These are phyloP conservation scores for Lecanoromycetidae sp. DNA, from an alignment of 2,329 filamentous ascomycete species.

Conservation along the genomic window DNA sequence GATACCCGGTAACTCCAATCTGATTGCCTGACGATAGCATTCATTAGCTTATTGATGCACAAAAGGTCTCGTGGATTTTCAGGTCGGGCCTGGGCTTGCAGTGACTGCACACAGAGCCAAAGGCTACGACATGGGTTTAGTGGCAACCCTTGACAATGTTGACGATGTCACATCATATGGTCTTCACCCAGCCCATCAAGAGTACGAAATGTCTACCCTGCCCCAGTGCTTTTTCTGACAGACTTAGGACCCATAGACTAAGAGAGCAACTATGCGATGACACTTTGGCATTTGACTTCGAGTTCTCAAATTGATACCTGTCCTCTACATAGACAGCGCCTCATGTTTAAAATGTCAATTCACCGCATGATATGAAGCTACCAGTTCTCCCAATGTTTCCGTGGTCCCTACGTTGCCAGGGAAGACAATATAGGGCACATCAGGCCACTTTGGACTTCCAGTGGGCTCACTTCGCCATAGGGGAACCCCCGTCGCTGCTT, in stretches of 20 bases:
- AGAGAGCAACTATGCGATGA: not conserved
- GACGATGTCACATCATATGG: slow-evolving; percentile 34
- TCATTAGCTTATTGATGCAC: not conserved
- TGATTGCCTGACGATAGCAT: not conserved
- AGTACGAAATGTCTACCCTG: slow-evolving; percentile 24
- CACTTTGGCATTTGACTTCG: not conserved
- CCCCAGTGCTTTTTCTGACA: not conserved
- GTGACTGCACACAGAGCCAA: slow-evolving; percentile 32
- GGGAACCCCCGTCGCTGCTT: slow-evolving; percentile 46
- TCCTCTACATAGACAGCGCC: not conserved
- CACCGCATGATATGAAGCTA: slow-evolving; percentile 21
- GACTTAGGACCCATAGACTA: not conserved
- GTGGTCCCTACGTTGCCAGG: slow-evolving; percentile 46
- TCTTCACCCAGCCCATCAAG: slow-evolving; percentile 34
- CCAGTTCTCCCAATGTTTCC: slow-evolving; percentile 36
- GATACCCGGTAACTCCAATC: slow-evolving; percentile 28
- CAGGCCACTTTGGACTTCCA: slow-evolving; percentile 34
- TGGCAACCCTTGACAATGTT: slow-evolving; percentile 34
- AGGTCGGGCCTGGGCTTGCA: slow-evolving; percentile 28
- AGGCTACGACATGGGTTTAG: slow-evolving; percentile 35
- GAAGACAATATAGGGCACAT: slow-evolving; percentile 46
- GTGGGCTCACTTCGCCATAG: slow-evolving; percentile 45
- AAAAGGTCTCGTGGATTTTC: slow-evolving; percentile 26
- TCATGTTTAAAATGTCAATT: too few relatives aligned
- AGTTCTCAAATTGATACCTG: not conserved